Percentiles rank a stretch among this genome's conserved stretches.
These are phyloP conservation scores for Penicillium sclerotiorum DNA, from an alignment of 2,329 filamentous ascomycete species.

Conservation along the genomic window DNA sequence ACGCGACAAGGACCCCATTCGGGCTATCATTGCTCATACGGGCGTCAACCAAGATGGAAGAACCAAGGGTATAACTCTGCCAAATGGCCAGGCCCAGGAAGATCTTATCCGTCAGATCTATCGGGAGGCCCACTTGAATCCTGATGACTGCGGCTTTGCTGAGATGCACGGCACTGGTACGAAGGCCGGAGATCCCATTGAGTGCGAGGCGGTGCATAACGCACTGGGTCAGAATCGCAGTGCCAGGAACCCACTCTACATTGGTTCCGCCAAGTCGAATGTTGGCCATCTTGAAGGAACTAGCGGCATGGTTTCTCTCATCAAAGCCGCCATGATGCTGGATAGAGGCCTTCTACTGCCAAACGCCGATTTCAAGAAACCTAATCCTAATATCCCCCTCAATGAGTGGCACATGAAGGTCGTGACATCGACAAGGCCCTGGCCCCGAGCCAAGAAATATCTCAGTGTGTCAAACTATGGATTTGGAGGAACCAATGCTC, in stretches of 20 bases:
- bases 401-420: conserved; percentile 29
- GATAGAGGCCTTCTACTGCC: conserved; percentile 29
- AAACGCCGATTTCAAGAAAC: conserved; percentile 30
- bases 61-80: conserved; percentile 46
- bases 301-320: conserved; percentile 33
- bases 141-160: conserved; percentile 30
- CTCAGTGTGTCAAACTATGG: conserved; percentile 32
- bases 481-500: conserved; percentile 34
- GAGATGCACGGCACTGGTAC: conserved; percentile 43
- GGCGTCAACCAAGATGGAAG: conserved; percentile 38
- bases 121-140: conserved; percentile 35
- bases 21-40: conserved; percentile 38
- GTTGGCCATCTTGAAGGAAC: conserved; percentile 40
- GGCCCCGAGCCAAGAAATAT: conserved; percentile 31
- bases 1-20: conserved; percentile 38
- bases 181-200: conserved; percentile 61
- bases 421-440: conserved; percentile 24
- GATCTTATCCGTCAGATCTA: conserved; percentile 43
- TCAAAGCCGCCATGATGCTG: conserved; percentile 33
- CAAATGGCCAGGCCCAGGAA: conserved; percentile 41
- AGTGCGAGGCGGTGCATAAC: conserved; percentile 32
- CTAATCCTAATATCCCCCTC: conserved; percentile 33
- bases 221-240: conserved; percentile 20
- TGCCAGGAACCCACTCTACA: conserved; percentile 22
- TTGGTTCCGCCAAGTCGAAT: conserved; percentile 31